Conservation (phyloP, 805 yeast species). For the Millerago galiae region DNA sequence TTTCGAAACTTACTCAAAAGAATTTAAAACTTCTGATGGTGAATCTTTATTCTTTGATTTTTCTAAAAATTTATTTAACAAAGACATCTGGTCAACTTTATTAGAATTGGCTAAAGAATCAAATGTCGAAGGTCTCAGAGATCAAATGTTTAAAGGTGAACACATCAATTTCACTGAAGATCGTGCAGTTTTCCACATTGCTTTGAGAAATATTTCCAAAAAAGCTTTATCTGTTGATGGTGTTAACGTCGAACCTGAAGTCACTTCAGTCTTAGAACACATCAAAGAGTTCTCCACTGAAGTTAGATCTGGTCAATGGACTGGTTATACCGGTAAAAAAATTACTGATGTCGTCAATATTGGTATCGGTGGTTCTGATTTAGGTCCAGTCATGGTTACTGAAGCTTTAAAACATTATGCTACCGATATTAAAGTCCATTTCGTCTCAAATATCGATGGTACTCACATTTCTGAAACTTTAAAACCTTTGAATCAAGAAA, state of each 20-base stretch:
- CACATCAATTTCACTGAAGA: constrained; percentile 94
- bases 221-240: constrained; percentile 88
- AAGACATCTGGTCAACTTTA: constrained; percentile 64
- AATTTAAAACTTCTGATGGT: constrained; percentile 79
- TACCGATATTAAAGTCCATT: constrained; percentile 70
- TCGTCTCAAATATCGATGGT: constrained; percentile 98
- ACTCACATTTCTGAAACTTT: constrained; percentile 91
- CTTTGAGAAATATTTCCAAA: constrained; percentile 87
- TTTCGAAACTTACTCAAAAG: constrained; percentile 67
- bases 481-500: constrained; percentile 74
- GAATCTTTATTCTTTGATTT: constrained; percentile 89
- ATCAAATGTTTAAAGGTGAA: constrained; percentile 86
- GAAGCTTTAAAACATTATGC: constrained; percentile 93
- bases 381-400: constrained; percentile 99
- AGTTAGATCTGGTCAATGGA: constrained; percentile 92
- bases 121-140: constrained; percentile 78
- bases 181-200: constrained; percentile 96
- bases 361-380: constrained; percentile 98
- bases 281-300: constrained; percentile 92
- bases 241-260: constrained; percentile 83
- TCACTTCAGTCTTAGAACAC: constrained; percentile 85
- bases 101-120: constrained; percentile 85
- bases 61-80: constrained; percentile 90
- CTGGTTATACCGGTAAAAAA: constrained; percentile 91
- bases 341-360: constrained; percentile 94